phyloP scores from a whole-genome alignment of 2,329 filamentous ascomycete species.

The Colletotrichum melonis region DNA sequence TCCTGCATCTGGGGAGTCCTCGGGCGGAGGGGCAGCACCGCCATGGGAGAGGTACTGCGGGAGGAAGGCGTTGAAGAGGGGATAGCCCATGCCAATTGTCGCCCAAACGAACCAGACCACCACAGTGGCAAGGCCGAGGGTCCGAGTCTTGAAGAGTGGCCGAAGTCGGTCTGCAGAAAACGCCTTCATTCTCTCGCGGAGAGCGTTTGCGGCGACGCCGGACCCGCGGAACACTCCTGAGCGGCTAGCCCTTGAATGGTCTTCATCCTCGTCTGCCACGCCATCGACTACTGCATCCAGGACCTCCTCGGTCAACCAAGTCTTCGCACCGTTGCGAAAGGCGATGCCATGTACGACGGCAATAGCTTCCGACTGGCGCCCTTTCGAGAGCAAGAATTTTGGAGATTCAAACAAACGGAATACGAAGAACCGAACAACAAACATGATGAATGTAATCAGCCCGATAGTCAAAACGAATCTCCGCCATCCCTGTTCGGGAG shows the following conservation, averaged over 20 bases:
- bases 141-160: conserved; percentile 71
- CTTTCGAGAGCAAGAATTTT: conserved; percentile 82
- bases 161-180: conserved; percentile 76
- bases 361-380: conserved; percentile 82
- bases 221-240: conserved; percentile 1
- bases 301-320: conserved; percentile 81
- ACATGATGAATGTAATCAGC: conserved; percentile 80
- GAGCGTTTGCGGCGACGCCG: conserved; percentile 49
- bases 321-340: conserved; percentile 74
- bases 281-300: conserved; percentile 64
- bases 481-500: conserved; percentile 79
- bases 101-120: conserved; percentile 85
- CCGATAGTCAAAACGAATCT: conserved; percentile 79
- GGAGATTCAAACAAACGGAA: conserved; percentile 89
- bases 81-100: conserved; percentile 87
- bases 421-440: conserved; percentile 79
- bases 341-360: conserved; percentile 84
- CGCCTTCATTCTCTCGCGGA: conserved; percentile 70
- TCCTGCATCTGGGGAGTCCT: conserved; percentile 42
- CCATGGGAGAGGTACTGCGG: conserved; percentile 82
- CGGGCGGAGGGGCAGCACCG: conserved; percentile 46
- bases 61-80: conserved; percentile 91
- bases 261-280: conserved; percentile 29
- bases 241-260: not conserved
- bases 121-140: conserved; percentile 61